Conservation (phyloP, 23 red algal genomes). For the Chondrus crispus region DNA sequence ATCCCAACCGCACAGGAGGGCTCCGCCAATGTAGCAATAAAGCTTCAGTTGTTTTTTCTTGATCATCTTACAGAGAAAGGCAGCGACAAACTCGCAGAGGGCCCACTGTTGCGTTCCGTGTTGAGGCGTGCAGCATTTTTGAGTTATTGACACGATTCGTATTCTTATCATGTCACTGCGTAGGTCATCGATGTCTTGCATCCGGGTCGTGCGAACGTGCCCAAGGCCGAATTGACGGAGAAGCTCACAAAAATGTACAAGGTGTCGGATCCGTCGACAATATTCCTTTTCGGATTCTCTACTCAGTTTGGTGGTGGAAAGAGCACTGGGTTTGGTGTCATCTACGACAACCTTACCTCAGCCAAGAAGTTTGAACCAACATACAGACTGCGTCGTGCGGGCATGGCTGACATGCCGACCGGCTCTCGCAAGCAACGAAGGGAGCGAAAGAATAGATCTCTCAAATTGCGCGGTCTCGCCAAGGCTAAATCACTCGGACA, state of each 20-base stretch:
- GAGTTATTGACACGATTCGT: too few relatives aligned
- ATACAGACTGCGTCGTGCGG: slow-evolving; percentile 82
- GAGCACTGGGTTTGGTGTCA: slow-evolving; percentile 94
- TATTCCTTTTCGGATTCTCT: slow-evolving; percentile 95
- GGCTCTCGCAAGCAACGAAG: slow-evolving; percentile 91
- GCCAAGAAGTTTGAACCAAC: slow-evolving; percentile 91
- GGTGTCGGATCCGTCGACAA: slow-evolving; percentile 90
- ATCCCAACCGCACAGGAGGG: background rate
- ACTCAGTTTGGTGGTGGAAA: slow-evolving; percentile 93
- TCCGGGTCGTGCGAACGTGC: slow-evolving; percentile 85
- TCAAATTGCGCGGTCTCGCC: slow-evolving; percentile 82
- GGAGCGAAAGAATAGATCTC: slow-evolving; percentile 86
- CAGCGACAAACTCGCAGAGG: background rate
- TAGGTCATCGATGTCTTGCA: slow-evolving; percentile 96
- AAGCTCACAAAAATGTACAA: slow-evolving; percentile 99
- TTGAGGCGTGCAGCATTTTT: background rate
- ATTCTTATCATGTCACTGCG: too few relatives aligned
- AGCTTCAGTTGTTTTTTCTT: background rate
- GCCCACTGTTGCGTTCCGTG: background rate
- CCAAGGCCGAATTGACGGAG: slow-evolving; percentile 83
- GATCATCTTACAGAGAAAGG: background rate
- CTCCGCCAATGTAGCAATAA: background rate
- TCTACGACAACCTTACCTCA: slow-evolving; percentile 87
- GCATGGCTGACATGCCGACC: slow-evolving; percentile 73
- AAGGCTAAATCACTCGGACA: slow-evolving; percentile 78